phyloP scores from a whole-genome alignment of 2,329 filamentous ascomycete genomes.

The Nigrospora sphaerica region DNA sequence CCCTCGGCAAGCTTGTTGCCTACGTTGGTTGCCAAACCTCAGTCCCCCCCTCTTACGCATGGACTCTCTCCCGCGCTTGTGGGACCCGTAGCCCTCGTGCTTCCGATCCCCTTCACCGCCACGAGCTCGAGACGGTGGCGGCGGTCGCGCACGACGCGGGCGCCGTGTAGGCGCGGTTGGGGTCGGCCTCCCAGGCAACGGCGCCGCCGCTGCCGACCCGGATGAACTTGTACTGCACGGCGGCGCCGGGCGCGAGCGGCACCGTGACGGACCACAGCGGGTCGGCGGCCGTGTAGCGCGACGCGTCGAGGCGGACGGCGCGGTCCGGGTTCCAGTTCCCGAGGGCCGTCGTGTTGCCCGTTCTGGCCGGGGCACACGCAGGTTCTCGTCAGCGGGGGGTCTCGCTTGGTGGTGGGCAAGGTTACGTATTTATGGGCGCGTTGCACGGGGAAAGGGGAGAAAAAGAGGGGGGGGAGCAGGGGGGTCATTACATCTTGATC shows the following conservation, averaged over 20 bases:
- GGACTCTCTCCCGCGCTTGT: too few species aligned
- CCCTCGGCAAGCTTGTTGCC: too few species aligned
- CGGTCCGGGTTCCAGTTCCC: conserved; percentile 40
- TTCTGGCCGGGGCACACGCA: not conserved
- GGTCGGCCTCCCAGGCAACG: conserved; percentile 47
- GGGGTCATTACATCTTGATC: conserved; percentile 38
- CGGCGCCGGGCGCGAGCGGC: conserved; percentile 35
- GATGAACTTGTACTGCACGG: conserved; percentile 49
- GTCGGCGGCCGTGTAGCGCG: conserved; percentile 38
- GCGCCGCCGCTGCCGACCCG: conserved; percentile 36
- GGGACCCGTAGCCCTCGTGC: too few species aligned
- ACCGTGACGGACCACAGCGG: conserved; percentile 43
- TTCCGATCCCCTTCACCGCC: conserved; percentile 2
- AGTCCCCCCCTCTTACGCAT: too few species aligned
- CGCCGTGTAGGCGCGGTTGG: conserved; percentile 21
- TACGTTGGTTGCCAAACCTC: too few species aligned
- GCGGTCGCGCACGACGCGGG: conserved; percentile 11
- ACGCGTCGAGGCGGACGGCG: conserved; percentile 39
- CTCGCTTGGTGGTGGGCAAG: not conserved
- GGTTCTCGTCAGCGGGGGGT: too few species aligned
- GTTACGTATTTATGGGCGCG: not conserved
- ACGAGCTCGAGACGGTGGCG: conserved; percentile 13
- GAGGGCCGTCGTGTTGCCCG: conserved; percentile 25
- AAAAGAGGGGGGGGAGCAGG: conserved; percentile 14
- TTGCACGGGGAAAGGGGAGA: not conserved